phyloP scores from a whole-genome alignment of 2,329 filamentous ascomycete species.

The Sphaerulina musiva region DNA sequence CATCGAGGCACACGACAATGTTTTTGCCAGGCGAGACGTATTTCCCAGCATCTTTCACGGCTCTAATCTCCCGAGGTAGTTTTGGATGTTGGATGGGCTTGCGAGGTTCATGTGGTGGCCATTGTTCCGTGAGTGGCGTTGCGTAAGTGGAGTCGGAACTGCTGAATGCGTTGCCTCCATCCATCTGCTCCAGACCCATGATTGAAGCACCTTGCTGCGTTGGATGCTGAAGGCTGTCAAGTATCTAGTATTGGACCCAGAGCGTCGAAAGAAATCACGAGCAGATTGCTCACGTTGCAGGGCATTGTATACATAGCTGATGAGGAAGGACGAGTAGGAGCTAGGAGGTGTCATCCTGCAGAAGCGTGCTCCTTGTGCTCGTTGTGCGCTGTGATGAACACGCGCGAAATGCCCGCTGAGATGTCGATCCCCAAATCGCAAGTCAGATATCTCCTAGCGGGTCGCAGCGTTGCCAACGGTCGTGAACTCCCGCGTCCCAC shows the following conservation, averaged over 20 bases:
- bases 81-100: constrained; percentile 4
- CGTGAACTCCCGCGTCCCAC: constrained; percentile 4
- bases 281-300: background rate
- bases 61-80: constrained; percentile 29
- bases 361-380: background rate
- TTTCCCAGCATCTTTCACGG: constrained; percentile 24
- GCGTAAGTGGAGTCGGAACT: constrained; percentile 5
- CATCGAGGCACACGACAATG: constrained; percentile 41
- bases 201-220: background rate
- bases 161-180: background rate
- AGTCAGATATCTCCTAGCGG: background rate
- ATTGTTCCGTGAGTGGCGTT: constrained; percentile 3
- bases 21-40: constrained; percentile 27
- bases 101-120: background rate
- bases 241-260: background rate
- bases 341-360: background rate
- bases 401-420: background rate
- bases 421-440: background rate
- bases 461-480: constrained; percentile 3
- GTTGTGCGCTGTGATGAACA: background rate
- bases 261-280: background rate
- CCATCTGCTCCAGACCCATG: constrained; percentile 8
- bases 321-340: background rate
- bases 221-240: background rate
- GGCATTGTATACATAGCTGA: background rate